phyloP scores from a whole-genome alignment of 129 eudicot genomes.

The Cynara cardunculus region DNA sequence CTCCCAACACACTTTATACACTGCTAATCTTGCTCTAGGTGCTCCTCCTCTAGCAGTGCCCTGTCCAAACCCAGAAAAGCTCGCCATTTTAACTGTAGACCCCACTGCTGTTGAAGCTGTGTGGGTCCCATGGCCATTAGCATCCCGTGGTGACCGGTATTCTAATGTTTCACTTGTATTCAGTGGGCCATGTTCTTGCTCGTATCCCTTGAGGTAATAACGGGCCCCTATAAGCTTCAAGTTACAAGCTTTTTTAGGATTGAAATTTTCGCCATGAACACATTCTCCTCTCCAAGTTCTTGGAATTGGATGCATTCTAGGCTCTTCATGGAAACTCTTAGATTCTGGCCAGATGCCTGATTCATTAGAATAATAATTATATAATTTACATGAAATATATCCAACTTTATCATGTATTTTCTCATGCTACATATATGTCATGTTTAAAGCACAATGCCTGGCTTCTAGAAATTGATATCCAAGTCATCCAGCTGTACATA shows the following conservation, averaged over 20 bases:
- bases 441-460: background rate
- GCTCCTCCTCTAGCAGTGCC: conserved; percentile 79
- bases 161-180: conserved; percentile 29
- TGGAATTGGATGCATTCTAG: conserved; percentile 47
- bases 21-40: conserved; percentile 72
- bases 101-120: conserved; percentile 74
- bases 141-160: conserved; percentile 53
- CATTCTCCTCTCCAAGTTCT: conserved; percentile 64
- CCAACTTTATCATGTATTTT: background rate
- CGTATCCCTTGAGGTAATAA: conserved; percentile 59
- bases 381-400: background rate
- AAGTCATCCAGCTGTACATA: background rate
- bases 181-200: conserved; percentile 34
- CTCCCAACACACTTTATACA: conserved; percentile 81
- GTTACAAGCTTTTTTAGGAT: conserved; percentile 50
- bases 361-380: background rate
- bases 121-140: conserved; percentile 74
- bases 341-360: conserved; percentile 80
- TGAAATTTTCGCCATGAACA: conserved; percentile 42
- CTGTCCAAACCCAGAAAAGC: conserved; percentile 43
- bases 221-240: conserved; percentile 67
- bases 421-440: background rate
- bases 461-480: background rate
- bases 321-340: conserved; percentile 65
- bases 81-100: conserved; percentile 39